Evolutionary conservation across 495 filamentous ascomycete genomes (phyloP).

Genomic region (Haplographium delicatum): DNA sequence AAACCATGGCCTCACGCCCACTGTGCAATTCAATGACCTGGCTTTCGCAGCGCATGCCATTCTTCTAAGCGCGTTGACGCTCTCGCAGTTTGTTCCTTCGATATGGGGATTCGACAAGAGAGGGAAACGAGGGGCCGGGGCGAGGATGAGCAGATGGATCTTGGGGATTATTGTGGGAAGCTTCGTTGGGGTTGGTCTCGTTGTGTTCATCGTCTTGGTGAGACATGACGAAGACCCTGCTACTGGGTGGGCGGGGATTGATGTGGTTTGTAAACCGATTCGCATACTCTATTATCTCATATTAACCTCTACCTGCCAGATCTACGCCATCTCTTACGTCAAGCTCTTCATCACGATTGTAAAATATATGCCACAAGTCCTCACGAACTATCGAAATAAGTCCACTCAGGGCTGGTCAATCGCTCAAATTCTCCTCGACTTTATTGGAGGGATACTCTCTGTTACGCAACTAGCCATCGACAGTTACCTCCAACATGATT

Average conservation of each 20-base stretch:
- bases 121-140: conserved; percentile 26
- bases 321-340: conserved; percentile 78
- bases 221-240: conserved; percentile 50
- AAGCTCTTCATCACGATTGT: conserved; percentile 85
- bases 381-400: conserved; percentile 72
- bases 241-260: conserved; percentile 66
- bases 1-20: conserved; percentile 65
- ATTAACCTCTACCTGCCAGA: conserved; percentile 39
- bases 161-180: conserved; percentile 62
- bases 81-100: conserved; percentile 64
- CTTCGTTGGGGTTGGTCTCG: conserved; percentile 48
- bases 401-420: conserved; percentile 90
- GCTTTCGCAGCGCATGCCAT: conserved; percentile 77
- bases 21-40: conserved; percentile 85
- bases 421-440: conserved; percentile 75
- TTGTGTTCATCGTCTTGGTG: conserved; percentile 49
- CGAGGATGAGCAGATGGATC: conserved; percentile 57
- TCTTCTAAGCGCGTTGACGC: conserved; percentile 57
- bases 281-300: conserved; percentile 6
- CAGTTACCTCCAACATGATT: conserved; percentile 76
- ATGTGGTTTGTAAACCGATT: conserved; percentile 55
- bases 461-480: conserved; percentile 79
- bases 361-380: conserved; percentile 88
- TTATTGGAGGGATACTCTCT: conserved; percentile 76
- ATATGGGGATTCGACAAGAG: conserved; percentile 71